phyloP scores from a whole-genome alignment of 2,329 filamentous ascomycete species.

The Cryphonectria parasitica region DNA sequence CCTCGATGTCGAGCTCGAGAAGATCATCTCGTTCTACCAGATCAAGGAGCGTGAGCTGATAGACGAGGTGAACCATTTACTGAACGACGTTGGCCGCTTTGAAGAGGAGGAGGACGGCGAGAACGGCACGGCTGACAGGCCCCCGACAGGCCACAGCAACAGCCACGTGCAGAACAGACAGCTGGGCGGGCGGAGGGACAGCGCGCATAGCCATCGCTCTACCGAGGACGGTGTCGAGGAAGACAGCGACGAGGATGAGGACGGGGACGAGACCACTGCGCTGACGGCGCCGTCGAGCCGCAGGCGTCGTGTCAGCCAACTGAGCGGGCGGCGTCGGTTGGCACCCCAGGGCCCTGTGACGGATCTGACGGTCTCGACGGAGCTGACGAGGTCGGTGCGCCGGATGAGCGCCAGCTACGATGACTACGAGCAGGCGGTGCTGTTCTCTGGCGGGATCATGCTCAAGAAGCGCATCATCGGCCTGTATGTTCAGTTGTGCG shows the following conservation, averaged over 20 bases:
- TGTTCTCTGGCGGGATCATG: conserved; percentile 73
- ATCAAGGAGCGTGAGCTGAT: conserved; percentile 88
- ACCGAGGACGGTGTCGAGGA: conserved; percentile 64
- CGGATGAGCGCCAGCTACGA: conserved; percentile 73
- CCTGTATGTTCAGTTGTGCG: conserved; percentile 89
- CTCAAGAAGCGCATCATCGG: conserved; percentile 89
- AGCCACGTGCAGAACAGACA: conserved; percentile 35
- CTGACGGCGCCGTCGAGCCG: conserved; percentile 56
- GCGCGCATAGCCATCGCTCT: conserved; percentile 49
- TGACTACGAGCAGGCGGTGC: conserved; percentile 76
- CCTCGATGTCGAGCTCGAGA: conserved; percentile 88
- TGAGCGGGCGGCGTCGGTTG: conserved; percentile 44
- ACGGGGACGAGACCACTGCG: conserved; percentile 63
- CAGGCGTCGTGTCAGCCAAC: conserved; percentile 46
- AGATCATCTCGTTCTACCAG: conserved; percentile 88
- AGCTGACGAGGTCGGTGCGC: conserved; percentile 59
- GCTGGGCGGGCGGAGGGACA: conserved; percentile 36
- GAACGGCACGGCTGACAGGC: conserved; percentile 28
- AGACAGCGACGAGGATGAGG: conserved; percentile 65
- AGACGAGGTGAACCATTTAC: conserved; percentile 76
- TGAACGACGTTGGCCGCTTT: conserved; percentile 72
- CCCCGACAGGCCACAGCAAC: conserved; percentile 33
- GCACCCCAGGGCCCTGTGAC: conserved; percentile 45
- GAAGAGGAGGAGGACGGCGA: conserved; percentile 53
- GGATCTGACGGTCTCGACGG: conserved; percentile 66